Evolutionary conservation across 805 yeast genomes (phyloP), one percentile per base, ranked within the genome.

Genomic region (Candida pini): DNA sequence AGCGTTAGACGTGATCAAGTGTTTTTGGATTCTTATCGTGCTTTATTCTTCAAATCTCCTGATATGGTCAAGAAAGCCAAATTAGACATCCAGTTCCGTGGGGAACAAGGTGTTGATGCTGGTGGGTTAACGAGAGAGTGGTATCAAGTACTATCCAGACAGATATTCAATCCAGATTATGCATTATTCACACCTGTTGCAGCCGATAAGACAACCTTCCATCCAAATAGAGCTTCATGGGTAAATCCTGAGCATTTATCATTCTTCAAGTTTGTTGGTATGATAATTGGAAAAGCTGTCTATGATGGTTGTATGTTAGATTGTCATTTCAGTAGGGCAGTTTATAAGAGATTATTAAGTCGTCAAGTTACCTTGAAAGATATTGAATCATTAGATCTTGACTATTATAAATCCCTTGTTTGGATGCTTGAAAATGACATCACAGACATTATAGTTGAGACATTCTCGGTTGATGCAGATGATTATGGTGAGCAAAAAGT

Each of bases 111-210:
- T 47, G 85, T 92, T 31, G 99, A 92, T 67, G 98, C 96, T 3
- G 99, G 99, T 47, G 99, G 99, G 26, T 80, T 92, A 12, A 85
- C 97, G 0, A 70, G 99, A 51, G 99, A 92, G 57, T 92, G 98
- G 98, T 89, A 81, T 52, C 97, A 89, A 55, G 95, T 89, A 5
- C 61, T 92, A 30, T 79, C 96, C 0, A 70, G 96, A 42, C 97
- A 90, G 56, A 89, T 92, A 86, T 87, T 92, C 63, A 88, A 90
- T 54, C 94, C 97, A 0, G 95, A 87, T 51, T 88, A 88, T 62
- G 97, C 96, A 0, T 63, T 92, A 42, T 92, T 90, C 55, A 68
- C 82, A 1, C 96, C 97, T 0, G 95, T 88, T 28, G 84, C 95
- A 0, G 76, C 95, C 6, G 97, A 90, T 51, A 81, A 81, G 44